These are phyloP conservation scores for Globisporangium middletonii DNA, from an alignment of 352 stramenopile species.

Conservation along the genomic window DNA sequence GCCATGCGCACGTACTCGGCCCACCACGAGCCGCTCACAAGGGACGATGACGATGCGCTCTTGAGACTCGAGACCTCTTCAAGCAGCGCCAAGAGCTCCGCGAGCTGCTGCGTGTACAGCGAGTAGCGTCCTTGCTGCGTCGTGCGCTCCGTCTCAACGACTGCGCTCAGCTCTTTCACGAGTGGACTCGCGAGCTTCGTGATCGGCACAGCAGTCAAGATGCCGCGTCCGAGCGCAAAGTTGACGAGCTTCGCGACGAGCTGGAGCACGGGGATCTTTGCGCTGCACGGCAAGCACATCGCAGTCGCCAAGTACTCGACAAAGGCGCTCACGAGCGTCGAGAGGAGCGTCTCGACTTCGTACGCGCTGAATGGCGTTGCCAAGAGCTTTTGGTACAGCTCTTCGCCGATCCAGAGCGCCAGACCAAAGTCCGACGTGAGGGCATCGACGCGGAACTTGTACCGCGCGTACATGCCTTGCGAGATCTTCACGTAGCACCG, in stretches of 20 bases:
- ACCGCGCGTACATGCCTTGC: conserved; percentile 58
- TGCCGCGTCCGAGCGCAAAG: conserved; percentile 46
- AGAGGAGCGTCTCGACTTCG: conserved; percentile 60
- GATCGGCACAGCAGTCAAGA: conserved; percentile 50
- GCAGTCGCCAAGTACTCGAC: conserved; percentile 42
- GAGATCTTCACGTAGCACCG: conserved; percentile 60
- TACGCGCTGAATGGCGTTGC: conserved; percentile 45
- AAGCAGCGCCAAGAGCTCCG: conserved; percentile 52
- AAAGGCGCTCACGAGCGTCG: conserved; percentile 34
- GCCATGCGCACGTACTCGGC: conserved; percentile 53
- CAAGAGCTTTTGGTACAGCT: conserved; percentile 54
- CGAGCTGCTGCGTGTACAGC: conserved; percentile 56
- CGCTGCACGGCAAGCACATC: conserved; percentile 30
- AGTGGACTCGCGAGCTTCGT: conserved; percentile 42
- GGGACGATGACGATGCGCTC: conserved; percentile 26
- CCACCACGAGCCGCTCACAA: conserved; percentile 45
- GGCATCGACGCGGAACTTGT: conserved; percentile 75
- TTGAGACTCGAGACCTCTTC: conserved; percentile 57
- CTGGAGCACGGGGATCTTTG: conserved; percentile 46
- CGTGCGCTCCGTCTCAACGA: conserved; percentile 60
- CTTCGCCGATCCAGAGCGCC: conserved; percentile 64
- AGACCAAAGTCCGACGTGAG: conserved; percentile 66
- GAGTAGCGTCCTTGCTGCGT: conserved; percentile 63
- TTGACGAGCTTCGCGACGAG: conserved; percentile 59
- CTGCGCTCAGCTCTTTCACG: conserved; percentile 42